These are phyloP conservation scores for Fusarium hostae DNA, from an alignment of 2,329 filamentous ascomycete genomes.

Conservation along the genomic window DNA sequence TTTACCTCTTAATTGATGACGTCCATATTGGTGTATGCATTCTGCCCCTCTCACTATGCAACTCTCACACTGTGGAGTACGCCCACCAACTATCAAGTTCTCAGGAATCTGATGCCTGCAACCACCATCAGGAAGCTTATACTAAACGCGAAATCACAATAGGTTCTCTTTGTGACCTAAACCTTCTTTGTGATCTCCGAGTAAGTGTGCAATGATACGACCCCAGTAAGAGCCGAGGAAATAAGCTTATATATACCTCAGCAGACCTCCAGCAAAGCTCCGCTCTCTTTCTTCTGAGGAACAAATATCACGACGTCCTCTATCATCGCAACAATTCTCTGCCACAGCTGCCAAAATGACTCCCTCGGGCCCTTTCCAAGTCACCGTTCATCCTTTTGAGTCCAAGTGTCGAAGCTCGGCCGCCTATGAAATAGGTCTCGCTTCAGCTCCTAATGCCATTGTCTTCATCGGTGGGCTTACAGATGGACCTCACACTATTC, in stretches of 20 bases:
- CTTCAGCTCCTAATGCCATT: slow-evolving; percentile 65
- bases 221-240: not conserved
- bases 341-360: slow-evolving; percentile 39
- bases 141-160: not conserved
- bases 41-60: not conserved
- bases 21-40: not conserved
- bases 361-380: slow-evolving; percentile 51
- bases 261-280: not conserved
- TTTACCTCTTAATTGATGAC: not conserved
- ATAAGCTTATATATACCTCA: slow-evolving; percentile 22
- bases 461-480: slow-evolving; percentile 77
- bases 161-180: not conserved
- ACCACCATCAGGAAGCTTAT: not conserved
- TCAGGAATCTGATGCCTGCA: not conserved
- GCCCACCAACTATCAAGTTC: not conserved
- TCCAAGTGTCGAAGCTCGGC: slow-evolving; percentile 54
- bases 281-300: not conserved
- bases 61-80: not conserved
- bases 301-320: slow-evolving; percentile 2
- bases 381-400: slow-evolving; percentile 59
- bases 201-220: not conserved
- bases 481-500: slow-evolving; percentile 74
- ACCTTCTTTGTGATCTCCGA: not conserved
- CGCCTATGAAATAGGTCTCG: slow-evolving; percentile 60
- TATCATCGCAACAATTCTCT: not conserved